Evolutionary conservation across 768 basidiomycete genomes (phyloP).

Genomic region (Agrocybe chaxingu): DNA sequence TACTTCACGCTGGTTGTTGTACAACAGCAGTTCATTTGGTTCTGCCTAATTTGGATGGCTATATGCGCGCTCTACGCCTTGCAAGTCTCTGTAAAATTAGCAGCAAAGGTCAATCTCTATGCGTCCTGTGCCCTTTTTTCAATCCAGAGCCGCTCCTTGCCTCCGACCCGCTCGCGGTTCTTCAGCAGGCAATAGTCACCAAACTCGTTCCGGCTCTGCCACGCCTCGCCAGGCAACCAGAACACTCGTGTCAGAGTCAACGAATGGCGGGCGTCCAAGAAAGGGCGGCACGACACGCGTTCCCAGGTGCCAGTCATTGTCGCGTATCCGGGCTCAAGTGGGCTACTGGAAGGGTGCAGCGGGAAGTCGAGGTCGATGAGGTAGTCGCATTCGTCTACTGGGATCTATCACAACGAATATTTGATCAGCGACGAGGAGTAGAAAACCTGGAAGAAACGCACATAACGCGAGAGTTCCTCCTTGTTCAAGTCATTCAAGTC

Average conservation of each 20-base stretch:
- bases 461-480: slow-evolving; percentile 77
- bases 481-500: slow-evolving; percentile 87
- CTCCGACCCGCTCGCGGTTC: slow-evolving; percentile 43
- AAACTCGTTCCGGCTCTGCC: slow-evolving; percentile 70
- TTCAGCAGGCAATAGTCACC: slow-evolving; percentile 91
- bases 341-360: slow-evolving; percentile 48
- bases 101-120: neutral
- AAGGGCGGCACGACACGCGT: slow-evolving; percentile 72
- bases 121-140: slow-evolving; percentile 7
- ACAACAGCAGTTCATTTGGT: no score
- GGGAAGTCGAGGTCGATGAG: slow-evolving; percentile 91
- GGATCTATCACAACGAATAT: slow-evolving; percentile 43
- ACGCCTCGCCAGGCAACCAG: slow-evolving; percentile 72
- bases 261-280: slow-evolving; percentile 81
- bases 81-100: neutral
- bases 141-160: slow-evolving; percentile 29
- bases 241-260: slow-evolving; percentile 69
- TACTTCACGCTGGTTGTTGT: no score
- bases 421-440: slow-evolving; percentile 4
- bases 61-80: slow-evolving; percentile 2
- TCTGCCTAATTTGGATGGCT: no score
- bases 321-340: slow-evolving; percentile 79
- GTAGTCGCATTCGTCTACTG: slow-evolving; percentile 77
- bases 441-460: slow-evolving; percentile 28
- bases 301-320: slow-evolving; percentile 71